Percentiles rank a stretch among this genome's conserved stretches.
phyloP scores from a whole-genome alignment of 257 asterid species.

The Lycium barbarum region DNA sequence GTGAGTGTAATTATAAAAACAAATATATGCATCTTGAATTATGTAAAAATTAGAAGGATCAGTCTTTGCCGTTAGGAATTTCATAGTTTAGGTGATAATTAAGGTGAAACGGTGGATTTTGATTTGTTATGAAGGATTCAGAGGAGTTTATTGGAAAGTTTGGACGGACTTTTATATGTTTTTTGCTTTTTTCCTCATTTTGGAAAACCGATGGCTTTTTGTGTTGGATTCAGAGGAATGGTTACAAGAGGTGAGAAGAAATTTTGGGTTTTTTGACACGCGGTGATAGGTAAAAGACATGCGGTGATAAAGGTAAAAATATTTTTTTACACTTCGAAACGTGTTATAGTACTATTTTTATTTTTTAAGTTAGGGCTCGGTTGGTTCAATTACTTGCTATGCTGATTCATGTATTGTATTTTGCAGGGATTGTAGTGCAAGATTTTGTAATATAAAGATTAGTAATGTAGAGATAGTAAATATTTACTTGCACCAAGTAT shows the following conservation, averaged over 20 bases:
- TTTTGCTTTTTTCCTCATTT: background rate
- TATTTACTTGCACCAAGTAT: background rate
- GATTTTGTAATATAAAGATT: no score
- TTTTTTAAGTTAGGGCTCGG: background rate
- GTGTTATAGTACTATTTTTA: no score
- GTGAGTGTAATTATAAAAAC: background rate
- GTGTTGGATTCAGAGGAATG: background rate
- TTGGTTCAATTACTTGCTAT: background rate
- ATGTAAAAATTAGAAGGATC: background rate
- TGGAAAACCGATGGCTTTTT: background rate
- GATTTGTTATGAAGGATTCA: constrained; percentile 2
- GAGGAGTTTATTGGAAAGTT: background rate
- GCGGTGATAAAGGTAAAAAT: background rate
- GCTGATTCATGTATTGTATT: no score
- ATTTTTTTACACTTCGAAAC: no score
- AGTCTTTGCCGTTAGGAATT: background rate
- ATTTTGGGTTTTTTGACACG: background rate
- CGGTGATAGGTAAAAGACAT: no score
- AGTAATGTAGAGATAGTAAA: background rate
- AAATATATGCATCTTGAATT: background rate
- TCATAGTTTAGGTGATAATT: background rate
- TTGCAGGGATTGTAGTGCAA: no score
- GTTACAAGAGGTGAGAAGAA: background rate
- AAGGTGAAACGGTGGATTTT: constrained; percentile 19
- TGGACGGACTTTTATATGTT: background rate